Percentiles rank a stretch among this genome's conserved stretches.
phyloP scores from a whole-genome alignment of 331 rosid genomes.

The Rosa hybrid region DNA sequence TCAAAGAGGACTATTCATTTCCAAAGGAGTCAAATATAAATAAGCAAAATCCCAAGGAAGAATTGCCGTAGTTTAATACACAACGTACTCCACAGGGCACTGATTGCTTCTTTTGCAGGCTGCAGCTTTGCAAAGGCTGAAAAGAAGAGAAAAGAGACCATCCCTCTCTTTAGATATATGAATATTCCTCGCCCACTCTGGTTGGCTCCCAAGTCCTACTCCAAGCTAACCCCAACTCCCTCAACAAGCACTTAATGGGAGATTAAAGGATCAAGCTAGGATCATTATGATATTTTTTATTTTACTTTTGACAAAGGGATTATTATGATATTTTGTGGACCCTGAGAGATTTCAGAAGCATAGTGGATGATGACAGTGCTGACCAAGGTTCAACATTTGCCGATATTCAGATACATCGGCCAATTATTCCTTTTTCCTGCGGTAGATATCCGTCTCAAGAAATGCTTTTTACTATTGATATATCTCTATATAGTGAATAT shows the following conservation, averaged over 20 bases:
- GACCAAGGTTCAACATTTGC: not conserved
- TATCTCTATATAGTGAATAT: no score
- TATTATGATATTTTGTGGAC: conserved; percentile 2
- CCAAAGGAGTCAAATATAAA: no score
- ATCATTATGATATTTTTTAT: no score
- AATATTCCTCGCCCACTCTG: conserved; percentile 12
- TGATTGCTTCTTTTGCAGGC: conserved; percentile 14
- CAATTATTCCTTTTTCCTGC: no score
- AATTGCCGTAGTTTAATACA: not conserved
- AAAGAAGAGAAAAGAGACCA: not conserved
- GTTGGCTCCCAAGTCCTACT: not conserved
- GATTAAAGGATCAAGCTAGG: not conserved
- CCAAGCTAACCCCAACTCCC: not conserved
- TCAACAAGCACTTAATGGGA: not conserved
- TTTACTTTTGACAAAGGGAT: no score
- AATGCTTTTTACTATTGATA: no score
- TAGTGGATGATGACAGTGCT: not conserved
- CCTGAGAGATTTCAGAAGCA: conserved; percentile 1
- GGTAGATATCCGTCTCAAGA: no score
- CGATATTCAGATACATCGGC: not conserved
- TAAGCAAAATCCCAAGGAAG: not conserved
- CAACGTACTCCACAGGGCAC: not conserved
- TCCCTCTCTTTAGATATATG: not conserved
- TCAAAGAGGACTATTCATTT: no score
- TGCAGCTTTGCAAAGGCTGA: conserved; percentile 11